A percentile compares a stretch with the other conserved stretches of the same genome.
phyloP scores from a whole-genome alignment of 768 basidiomycete species.

The Lactarius hatsudake region DNA sequence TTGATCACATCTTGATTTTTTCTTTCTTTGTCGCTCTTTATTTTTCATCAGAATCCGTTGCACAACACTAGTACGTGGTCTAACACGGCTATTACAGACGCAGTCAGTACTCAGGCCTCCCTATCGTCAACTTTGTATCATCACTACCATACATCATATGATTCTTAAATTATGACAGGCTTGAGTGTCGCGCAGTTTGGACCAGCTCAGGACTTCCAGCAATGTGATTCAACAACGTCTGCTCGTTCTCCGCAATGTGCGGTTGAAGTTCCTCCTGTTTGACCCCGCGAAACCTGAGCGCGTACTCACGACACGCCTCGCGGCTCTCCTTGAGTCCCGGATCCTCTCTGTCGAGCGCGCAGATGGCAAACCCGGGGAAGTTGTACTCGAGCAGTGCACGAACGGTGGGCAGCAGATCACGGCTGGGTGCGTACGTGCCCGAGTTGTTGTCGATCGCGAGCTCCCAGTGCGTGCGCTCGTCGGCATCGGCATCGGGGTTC shows the following conservation, averaged over 20 bases:
- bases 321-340: slow-evolving; percentile 53
- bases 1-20: slow-evolving; percentile 16
- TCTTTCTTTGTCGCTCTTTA: neutral
- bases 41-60: slow-evolving; percentile 5
- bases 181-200: neutral
- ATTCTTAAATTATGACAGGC: neutral
- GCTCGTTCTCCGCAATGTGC: slow-evolving; percentile 52
- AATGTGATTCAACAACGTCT: slow-evolving; percentile 43
- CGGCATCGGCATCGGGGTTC: slow-evolving; percentile 51
- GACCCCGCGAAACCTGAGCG: slow-evolving; percentile 57
- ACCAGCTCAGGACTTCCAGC: neutral
- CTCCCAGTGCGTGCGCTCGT: slow-evolving; percentile 52
- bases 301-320: slow-evolving; percentile 68
- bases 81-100: neutral
- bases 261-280: slow-evolving; percentile 62
- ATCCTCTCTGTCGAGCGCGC: slow-evolving; percentile 55
- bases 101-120: neutral
- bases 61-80: neutral
- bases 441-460: slow-evolving; percentile 84
- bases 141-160: slow-evolving; percentile 1
- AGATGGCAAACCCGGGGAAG: slow-evolving; percentile 60
- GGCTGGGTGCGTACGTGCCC: slow-evolving; percentile 80
- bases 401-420: slow-evolving; percentile 55
- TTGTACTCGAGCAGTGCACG: slow-evolving; percentile 67
- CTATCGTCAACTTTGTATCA: neutral